These are phyloP conservation scores for Scedosporium apiospermum DNA, from an alignment of 2,329 filamentous ascomycete genomes.

Conservation along the genomic window DNA sequence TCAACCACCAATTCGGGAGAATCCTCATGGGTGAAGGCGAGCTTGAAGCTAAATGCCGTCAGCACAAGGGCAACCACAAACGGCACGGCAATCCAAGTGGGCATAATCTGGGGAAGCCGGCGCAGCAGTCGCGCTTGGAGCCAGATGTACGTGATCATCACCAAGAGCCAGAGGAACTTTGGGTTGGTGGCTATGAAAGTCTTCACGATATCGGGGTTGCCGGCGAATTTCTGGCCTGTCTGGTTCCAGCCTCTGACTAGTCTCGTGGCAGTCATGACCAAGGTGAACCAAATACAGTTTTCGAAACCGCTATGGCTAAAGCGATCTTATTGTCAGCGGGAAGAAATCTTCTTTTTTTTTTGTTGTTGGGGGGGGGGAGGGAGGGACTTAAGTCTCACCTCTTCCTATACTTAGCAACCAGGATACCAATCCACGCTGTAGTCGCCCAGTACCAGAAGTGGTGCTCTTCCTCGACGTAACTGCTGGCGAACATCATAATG, in stretches of 20 bases:
- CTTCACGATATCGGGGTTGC: slow-evolving; percentile 79
- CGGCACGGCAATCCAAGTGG: slow-evolving; percentile 29
- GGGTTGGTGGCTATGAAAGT: slow-evolving; percentile 56
- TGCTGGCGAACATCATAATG: slow-evolving; percentile 94
- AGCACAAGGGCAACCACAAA: slow-evolving; percentile 32
- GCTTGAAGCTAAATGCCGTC: slow-evolving; percentile 71
- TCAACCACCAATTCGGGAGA: slow-evolving; percentile 68
- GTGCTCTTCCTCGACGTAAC: slow-evolving; percentile 96
- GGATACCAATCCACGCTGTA: slow-evolving; percentile 55
- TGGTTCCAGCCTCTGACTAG: slow-evolving; percentile 82
- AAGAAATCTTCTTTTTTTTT: neutral
- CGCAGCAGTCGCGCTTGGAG: slow-evolving; percentile 37
- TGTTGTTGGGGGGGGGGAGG: too few relatives aligned
- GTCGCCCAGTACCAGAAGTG: slow-evolving; percentile 96
- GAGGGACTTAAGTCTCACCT: slow-evolving; percentile 19
- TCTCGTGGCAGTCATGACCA: slow-evolving; percentile 53
- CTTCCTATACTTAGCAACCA: slow-evolving; percentile 37
- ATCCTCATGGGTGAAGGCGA: slow-evolving; percentile 79
- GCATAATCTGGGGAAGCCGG: slow-evolving; percentile 19
- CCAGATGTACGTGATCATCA: slow-evolving; percentile 60
- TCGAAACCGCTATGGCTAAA: slow-evolving; percentile 13
- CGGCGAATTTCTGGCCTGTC: slow-evolving; percentile 91
- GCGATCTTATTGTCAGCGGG: slow-evolving; percentile 10
- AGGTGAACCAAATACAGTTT: slow-evolving; percentile 18
- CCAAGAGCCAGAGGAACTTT: slow-evolving; percentile 62